Percentiles rank a stretch among this genome's conserved stretches.
Conservation (phyloP, 805 yeast genomes). For the Starmerella vaccinii region DNA sequence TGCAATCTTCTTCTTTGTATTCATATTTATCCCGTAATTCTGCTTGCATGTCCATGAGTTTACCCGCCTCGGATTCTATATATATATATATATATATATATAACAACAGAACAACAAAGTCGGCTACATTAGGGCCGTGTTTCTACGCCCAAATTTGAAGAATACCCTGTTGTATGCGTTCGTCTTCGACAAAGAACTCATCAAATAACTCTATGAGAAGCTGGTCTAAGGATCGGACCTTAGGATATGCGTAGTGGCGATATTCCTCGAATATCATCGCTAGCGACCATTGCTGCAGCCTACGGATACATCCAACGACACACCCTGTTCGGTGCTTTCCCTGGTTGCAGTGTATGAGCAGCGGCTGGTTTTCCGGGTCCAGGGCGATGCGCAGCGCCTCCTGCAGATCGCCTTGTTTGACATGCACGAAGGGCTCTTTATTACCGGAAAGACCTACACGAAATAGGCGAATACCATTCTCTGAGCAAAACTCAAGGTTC, state of each 20-base stretch:
- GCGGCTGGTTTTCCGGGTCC: slow-evolving; percentile 81
- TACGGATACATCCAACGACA: slow-evolving; percentile 80
- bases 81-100: no score
- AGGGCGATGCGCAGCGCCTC: slow-evolving; percentile 71
- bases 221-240: slow-evolving; percentile 89
- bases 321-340: slow-evolving; percentile 98
- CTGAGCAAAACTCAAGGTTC: slow-evolving; percentile 51
- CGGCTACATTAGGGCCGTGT: slow-evolving; percentile 8
- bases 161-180: slow-evolving; percentile 20
- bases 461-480: slow-evolving; percentile 55
- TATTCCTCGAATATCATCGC: slow-evolving; percentile 94
- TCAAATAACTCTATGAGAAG: slow-evolving; percentile 88
- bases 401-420: slow-evolving; percentile 56
- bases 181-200: slow-evolving; percentile 47
- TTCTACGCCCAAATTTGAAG: slow-evolving; percentile 14
- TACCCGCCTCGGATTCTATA: no score
- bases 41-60: not conserved
- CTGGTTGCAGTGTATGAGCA: slow-evolving; percentile 86
- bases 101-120: no score
- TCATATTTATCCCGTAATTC: not conserved
- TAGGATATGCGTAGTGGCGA: slow-evolving; percentile 87
- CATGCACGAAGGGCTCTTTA: slow-evolving; percentile 39
- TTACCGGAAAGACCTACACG: slow-evolving; percentile 94
- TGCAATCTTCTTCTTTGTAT: not conserved
- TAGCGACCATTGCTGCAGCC: slow-evolving; percentile 84